Evolutionary conservation across 73 alveolate species (phyloP).

Genomic region (Chromera velia): DNA sequence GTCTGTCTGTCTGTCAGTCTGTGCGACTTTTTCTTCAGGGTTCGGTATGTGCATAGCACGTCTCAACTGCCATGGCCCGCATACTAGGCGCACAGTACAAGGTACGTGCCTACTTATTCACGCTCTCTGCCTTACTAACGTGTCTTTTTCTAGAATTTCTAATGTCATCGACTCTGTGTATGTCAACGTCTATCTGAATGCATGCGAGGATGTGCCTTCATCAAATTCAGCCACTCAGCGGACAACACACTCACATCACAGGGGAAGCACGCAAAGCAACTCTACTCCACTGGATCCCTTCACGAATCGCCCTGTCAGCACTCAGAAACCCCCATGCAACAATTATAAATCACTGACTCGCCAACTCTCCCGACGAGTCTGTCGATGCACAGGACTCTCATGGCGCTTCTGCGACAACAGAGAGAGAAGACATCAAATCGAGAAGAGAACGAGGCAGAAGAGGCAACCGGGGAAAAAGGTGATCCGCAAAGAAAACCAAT

Average conservation of each 20-base stretch:
- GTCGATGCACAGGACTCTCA: neutral
- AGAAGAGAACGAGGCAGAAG: too few relatives aligned
- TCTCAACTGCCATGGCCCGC: too few relatives aligned
- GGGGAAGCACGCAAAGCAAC: neutral
- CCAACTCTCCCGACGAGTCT: neutral
- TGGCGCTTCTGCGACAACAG: neutral
- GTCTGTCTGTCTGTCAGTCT: too few relatives aligned
- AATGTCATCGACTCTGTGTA: neutral
- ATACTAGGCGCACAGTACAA: too few relatives aligned
- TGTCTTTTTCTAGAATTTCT: too few relatives aligned
- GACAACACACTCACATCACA: neutral
- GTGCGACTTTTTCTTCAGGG: too few relatives aligned
- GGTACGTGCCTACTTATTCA: too few relatives aligned
- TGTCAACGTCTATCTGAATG: neutral
- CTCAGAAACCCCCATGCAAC: constrained; percentile 31
- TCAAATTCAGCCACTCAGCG: neutral
- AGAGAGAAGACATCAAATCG: too few relatives aligned
- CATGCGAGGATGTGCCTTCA: neutral
- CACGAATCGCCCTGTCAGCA: constrained; percentile 33
- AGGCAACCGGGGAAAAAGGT: neutral
- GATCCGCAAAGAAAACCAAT: too few relatives aligned
- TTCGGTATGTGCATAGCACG: too few relatives aligned
- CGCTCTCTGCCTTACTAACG: too few relatives aligned
- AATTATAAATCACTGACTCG: neutral
- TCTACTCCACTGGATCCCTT: neutral